A percentile compares a stretch with the other conserved stretches of the same genome.
Evolutionary conservation across 768 basidiomycete species (phyloP).

Genomic region (Galerina sulciceps): DNA sequence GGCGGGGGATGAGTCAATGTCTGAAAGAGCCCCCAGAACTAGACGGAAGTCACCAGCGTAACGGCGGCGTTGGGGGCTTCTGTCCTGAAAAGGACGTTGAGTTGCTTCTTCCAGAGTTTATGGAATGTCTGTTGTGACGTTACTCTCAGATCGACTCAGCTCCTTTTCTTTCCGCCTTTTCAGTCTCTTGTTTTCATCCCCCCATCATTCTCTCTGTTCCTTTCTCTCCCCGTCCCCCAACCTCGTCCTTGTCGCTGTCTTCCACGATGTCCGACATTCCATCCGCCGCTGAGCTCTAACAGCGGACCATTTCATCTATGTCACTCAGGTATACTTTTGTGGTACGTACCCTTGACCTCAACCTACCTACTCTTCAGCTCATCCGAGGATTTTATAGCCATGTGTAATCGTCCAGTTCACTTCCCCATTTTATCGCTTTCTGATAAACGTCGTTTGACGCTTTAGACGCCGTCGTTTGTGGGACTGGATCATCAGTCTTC

Average conservation of each 20-base stretch:
- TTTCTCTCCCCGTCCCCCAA: conserved; percentile 23
- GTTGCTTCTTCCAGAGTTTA: conserved; percentile 51
- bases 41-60: conserved; percentile 18
- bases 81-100: conserved; percentile 34
- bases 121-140: conserved; percentile 51
- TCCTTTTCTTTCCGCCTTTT: conserved; percentile 29
- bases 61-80: conserved; percentile 28
- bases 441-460: conserved; percentile 29
- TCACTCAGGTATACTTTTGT: conserved; percentile 85
- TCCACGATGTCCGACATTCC: conserved; percentile 32
- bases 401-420: conserved; percentile 54
- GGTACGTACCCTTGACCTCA: conserved; percentile 54
- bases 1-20: conserved; percentile 11
- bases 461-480: conserved; percentile 81
- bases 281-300: conserved; percentile 50
- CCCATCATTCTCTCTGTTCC: conserved; percentile 33
- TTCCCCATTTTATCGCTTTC: conserved; percentile 29
- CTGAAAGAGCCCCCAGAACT: conserved; percentile 8
- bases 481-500: conserved; percentile 84
- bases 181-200: conserved; percentile 42
- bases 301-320: conserved; percentile 79
- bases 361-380: conserved; percentile 27
- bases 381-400: conserved; percentile 52
- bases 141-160: conserved; percentile 26
- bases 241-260: conserved; percentile 12